These are phyloP conservation scores for Trichoderma koningiopsis DNA, from an alignment of 2,329 filamentous ascomycete species.

Conservation along the genomic window DNA sequence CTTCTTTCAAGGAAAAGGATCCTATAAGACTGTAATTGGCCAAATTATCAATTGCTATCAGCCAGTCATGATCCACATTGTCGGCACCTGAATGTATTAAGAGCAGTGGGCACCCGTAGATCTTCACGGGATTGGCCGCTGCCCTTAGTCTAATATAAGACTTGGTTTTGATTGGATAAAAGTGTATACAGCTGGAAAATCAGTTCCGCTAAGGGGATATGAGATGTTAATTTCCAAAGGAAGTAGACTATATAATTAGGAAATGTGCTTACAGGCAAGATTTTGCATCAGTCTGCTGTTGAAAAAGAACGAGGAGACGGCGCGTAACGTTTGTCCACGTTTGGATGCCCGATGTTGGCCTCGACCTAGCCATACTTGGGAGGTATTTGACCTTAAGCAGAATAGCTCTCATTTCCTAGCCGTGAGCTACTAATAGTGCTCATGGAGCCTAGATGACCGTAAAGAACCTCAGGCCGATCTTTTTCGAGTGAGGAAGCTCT, in stretches of 20 bases:
- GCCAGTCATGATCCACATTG: constrained; percentile 21
- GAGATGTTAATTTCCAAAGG: not conserved
- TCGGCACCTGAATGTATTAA: constrained; percentile 14
- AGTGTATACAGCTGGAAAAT: not conserved
- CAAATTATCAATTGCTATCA: constrained; percentile 10
- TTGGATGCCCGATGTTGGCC: not conserved
- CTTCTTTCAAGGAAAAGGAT: constrained; percentile 14
- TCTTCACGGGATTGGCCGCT: constrained; percentile 23
- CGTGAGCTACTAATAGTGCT: not conserved
- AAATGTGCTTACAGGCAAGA: not conserved
- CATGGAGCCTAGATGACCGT: not conserved
- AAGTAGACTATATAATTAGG: not conserved
- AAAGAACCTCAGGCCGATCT: not conserved
- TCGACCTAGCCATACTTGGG: not conserved
- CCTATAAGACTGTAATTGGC: constrained; percentile 11
- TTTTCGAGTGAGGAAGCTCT: not conserved
- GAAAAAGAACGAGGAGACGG: not conserved
- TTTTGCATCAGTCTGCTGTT: not conserved
- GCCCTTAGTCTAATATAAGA: not conserved
- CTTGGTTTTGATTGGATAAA: constrained; percentile 16
- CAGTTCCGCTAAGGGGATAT: not conserved
- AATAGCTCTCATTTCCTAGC: not conserved
- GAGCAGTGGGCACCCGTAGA: constrained; percentile 12
- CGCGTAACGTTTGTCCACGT: not conserved
- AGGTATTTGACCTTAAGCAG: not conserved